These are phyloP conservation scores for Cordia subcordata DNA, from an alignment of 257 asterid genomes.

Conservation along the genomic window DNA sequence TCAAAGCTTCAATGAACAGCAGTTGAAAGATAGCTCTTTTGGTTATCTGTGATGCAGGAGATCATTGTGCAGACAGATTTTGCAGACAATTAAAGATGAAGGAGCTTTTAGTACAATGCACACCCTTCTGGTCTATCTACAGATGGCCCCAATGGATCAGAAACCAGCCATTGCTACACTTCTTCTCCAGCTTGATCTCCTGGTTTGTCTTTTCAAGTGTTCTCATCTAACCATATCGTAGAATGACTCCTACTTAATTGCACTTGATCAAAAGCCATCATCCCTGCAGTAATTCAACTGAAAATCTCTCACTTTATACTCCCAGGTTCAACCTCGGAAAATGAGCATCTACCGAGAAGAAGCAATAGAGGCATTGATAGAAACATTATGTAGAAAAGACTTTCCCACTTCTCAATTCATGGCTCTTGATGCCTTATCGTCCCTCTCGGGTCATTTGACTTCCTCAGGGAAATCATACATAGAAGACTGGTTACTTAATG, in stretches of 20 bases:
- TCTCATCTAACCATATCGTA: conserved; percentile 1
- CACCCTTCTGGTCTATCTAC: conserved; percentile 64
- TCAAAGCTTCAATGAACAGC: neutral
- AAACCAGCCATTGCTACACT: conserved; percentile 70
- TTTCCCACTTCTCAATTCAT: conserved; percentile 61
- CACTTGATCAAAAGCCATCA: neutral
- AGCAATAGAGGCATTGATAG: conserved; percentile 64
- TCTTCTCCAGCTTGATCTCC: conserved; percentile 75
- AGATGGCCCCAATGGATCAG: conserved; percentile 81
- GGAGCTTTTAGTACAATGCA: conserved; percentile 82
- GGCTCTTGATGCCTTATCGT: conserved; percentile 54
- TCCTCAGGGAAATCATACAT: conserved; percentile 42
- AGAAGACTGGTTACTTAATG: conserved; percentile 62
- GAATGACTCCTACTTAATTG: neutral
- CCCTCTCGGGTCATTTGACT: conserved; percentile 52
- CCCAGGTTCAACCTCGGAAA: conserved; percentile 60
- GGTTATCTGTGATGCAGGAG: conserved; percentile 34
- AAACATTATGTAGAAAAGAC: conserved; percentile 61
- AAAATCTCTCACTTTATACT: conserved; percentile 2
- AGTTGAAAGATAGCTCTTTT: neutral
- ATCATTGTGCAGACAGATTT: conserved; percentile 49
- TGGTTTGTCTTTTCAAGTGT: conserved; percentile 37
- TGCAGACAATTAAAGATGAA: conserved; percentile 71
- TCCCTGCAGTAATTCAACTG: neutral
- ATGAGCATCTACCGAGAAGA: conserved; percentile 89